phyloP scores from a whole-genome alignment of 2,329 filamentous ascomycete genomes.

The Massarina eburnea region DNA sequence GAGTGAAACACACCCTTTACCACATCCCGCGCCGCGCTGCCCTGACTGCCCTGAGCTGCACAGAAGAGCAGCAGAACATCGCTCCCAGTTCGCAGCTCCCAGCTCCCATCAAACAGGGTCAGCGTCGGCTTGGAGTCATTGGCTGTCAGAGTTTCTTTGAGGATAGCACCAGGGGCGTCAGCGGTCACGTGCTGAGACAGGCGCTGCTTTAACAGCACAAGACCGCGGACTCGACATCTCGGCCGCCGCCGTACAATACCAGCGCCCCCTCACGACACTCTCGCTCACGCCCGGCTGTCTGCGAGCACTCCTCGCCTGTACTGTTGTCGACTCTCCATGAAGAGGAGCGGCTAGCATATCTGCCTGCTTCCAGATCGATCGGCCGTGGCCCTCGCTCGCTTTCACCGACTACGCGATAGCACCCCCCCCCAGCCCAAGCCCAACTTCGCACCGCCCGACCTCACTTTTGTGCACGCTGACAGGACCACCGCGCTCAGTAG shows the following conservation, averaged over 20 bases:
- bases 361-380: slow-evolving; percentile 11
- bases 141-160: slow-evolving; percentile 16
- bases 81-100: neutral
- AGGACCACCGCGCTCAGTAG: neutral
- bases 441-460: neutral
- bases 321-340: slow-evolving; percentile 12
- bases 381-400: slow-evolving; percentile 12
- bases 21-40: neutral
- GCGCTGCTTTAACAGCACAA: slow-evolving; percentile 13
- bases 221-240: slow-evolving; percentile 7
- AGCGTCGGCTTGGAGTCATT: slow-evolving; percentile 11
- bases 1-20: slow-evolving; percentile 16
- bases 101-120: no score
- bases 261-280: slow-evolving; percentile 2
- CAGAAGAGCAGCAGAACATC: neutral
- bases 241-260: slow-evolving; percentile 3
- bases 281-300: slow-evolving; percentile 6
- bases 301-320: slow-evolving; percentile 10
- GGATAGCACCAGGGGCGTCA: slow-evolving; percentile 2
- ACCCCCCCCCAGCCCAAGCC: slow-evolving; percentile 5
- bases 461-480: neutral
- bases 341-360: slow-evolving; percentile 10
- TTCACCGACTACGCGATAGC: slow-evolving; percentile 14
- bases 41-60: no score
- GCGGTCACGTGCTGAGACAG: slow-evolving; percentile 13